phyloP scores from a whole-genome alignment of 208 protist species.

The Crithidia thermophila region DNA sequence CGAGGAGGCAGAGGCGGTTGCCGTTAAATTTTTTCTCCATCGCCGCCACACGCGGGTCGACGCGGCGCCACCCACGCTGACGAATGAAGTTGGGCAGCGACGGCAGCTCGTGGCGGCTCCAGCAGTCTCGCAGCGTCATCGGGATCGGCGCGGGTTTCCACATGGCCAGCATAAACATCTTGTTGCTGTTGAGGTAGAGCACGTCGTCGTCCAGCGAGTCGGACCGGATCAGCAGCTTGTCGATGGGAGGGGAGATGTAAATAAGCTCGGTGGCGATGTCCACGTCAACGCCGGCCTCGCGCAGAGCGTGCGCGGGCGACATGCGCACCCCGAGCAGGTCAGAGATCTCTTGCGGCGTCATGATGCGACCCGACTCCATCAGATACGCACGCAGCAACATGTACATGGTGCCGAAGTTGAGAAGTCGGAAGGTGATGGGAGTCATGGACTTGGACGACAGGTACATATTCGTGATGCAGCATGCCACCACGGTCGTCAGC shows the following conservation, averaged over 20 bases:
- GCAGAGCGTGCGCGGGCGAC: constrained; percentile 32
- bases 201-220: constrained; percentile 66
- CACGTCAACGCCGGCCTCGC: constrained; percentile 15
- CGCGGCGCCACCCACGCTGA: constrained; percentile 15
- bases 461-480: constrained; percentile 65
- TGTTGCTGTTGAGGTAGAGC: constrained; percentile 60
- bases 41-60: constrained; percentile 5
- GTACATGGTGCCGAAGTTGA: constrained; percentile 73
- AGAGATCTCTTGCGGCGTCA: constrained; percentile 66
- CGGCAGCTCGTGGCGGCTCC: constrained; percentile 49
- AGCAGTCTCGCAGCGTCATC: constrained; percentile 51
- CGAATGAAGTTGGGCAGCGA: constrained; percentile 26
- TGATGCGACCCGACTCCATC: constrained; percentile 31
- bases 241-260: constrained; percentile 66
- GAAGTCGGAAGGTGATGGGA: constrained; percentile 72
- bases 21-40: constrained; percentile 33
- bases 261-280: constrained; percentile 50
- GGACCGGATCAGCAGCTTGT: constrained; percentile 57
- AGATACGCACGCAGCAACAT: constrained; percentile 63
- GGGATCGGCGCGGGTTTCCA: constrained; percentile 56
- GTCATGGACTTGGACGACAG: constrained; percentile 68
- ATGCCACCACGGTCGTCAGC: constrained; percentile 66
- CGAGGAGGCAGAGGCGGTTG: constrained; percentile 57
- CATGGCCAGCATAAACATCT: constrained; percentile 71
- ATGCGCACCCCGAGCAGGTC: constrained; percentile 60